Evolutionary conservation across 2,329 filamentous ascomycete genomes (phyloP), one percentile per base, ranked within the genome.

Genomic region (Trichothecium roseum): DNA sequence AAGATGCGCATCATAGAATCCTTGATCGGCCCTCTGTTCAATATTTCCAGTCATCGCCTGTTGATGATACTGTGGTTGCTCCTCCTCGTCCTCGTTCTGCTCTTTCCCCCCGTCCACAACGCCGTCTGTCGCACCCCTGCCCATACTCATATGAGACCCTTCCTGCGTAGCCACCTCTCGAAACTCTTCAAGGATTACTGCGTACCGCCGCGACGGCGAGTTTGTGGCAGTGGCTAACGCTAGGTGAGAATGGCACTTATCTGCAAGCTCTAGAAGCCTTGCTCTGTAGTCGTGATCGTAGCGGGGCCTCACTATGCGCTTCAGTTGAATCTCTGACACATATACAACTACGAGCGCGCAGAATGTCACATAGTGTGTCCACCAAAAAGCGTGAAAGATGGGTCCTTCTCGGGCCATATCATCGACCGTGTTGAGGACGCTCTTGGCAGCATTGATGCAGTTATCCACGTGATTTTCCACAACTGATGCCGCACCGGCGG

Each of bases 271-370:
- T 3, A 54, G 37, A 15, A 3, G 34, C n/a, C n/a, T n/a, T n/a
- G n/a, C n/a, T n/a, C n/a, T n/a, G n/a, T n/a, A n/a, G n/a, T n/a
- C n/a, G n/a, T n/a, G 38, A 24, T 7, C 36, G 9, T 34, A 35
- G 7, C 42, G 37, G 3, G n/a, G 30, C 36, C 17, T 42, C 22
- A 18, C 22, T 16, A 7, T 34, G 16, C 17, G 18, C 40, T 29
- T 36, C 35, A 46, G 48, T n/a, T 51, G 51, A 3, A 53, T 50
- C 30, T 67, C 55, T 55, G 66, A 70, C 3, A 74, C 63, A 38
- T 73, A 74, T 0, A 71, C 52, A 4, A 73, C 66, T 0, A 66
- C 65, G 0, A 74, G 55, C 1, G 69, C 68, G 41, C 67, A 72
- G 37, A 73, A 72, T 0, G 66, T 62, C 4, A 70, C 65, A 41